phyloP scores from a whole-genome alignment of 2,329 filamentous ascomycete genomes.

The Dactylonectria estremocensis region DNA sequence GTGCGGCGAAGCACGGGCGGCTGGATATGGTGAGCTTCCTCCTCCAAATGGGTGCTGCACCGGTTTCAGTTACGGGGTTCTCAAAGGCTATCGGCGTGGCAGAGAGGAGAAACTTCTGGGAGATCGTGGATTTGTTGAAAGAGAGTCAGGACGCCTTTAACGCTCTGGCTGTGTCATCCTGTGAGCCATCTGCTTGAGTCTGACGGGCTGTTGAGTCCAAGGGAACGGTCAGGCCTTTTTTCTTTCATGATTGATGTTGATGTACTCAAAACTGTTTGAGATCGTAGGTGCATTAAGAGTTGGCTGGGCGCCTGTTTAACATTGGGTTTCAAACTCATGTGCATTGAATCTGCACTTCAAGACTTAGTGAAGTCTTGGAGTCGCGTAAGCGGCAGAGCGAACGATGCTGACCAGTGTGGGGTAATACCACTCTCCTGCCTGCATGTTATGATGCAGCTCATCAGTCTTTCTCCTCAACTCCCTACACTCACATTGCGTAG shows the following conservation, averaged over 20 bases:
- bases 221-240: background rate
- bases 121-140: background rate
- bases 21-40: conserved; percentile 15
- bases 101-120: background rate
- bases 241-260: no score
- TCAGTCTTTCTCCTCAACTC: background rate
- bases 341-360: no score
- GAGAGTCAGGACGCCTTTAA: background rate
- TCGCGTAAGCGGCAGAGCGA: no score
- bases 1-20: conserved; percentile 19
- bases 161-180: background rate
- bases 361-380: no score
- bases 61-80: background rate
- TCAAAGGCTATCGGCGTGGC: conserved; percentile 6
- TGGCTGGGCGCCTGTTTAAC: no score
- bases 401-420: no score
- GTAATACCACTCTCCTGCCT: no score
- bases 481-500: background rate
- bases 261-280: no score
- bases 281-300: no score
- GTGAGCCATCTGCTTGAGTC: background rate
- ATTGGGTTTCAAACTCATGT: no score
- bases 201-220: no score
- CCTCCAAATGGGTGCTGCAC: background rate
- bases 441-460: background rate